These are phyloP conservation scores for Aspergillus steynii DNA, from an alignment of 495 filamentous ascomycete species.

Conservation along the genomic window DNA sequence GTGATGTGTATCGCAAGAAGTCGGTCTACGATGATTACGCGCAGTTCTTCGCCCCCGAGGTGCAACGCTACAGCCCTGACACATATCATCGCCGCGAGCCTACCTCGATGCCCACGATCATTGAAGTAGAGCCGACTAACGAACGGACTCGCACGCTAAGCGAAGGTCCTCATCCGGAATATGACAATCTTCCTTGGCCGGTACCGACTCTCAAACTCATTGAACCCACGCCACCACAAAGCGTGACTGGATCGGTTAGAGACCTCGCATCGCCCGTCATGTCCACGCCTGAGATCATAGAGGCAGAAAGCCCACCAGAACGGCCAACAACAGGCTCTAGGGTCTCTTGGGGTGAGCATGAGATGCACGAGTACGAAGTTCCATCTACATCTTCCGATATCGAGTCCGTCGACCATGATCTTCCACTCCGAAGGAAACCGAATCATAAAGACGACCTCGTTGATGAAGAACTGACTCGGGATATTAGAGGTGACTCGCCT, in stretches of 20 bases:
- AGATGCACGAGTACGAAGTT: slow-evolving; percentile 60
- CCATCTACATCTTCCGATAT: slow-evolving; percentile 53
- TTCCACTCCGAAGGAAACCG: slow-evolving; percentile 20
- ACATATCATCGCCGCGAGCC: slow-evolving; percentile 20
- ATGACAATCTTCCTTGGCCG: slow-evolving; percentile 45
- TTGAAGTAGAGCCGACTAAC: slow-evolving; percentile 35
- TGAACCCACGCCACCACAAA: slow-evolving; percentile 52
- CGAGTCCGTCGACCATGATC: slow-evolving; percentile 34
- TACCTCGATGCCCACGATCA: slow-evolving; percentile 29
- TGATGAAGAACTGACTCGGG: neutral
- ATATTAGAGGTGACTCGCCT: slow-evolving; percentile 3
- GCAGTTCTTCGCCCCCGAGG: slow-evolving; percentile 44
- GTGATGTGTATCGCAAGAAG: slow-evolving; percentile 25
- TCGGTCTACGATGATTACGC: slow-evolving; percentile 43
- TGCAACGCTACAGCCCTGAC: slow-evolving; percentile 33
- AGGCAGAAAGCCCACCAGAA: slow-evolving; percentile 26
- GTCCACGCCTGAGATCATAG: slow-evolving; percentile 19
- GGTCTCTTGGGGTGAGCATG: slow-evolving; percentile 62
- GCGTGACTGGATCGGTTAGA: slow-evolving; percentile 40
- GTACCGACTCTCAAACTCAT: slow-evolving; percentile 50
- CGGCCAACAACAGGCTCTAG: slow-evolving; percentile 46
- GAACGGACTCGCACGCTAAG: slow-evolving; percentile 8
- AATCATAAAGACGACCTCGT: slow-evolving; percentile 11
- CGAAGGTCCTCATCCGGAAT: slow-evolving; percentile 32
- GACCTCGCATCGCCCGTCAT: slow-evolving; percentile 32